Conservation (phyloP, 2,329 filamentous ascomycete species). For the Bipolaris bicolor region DNA sequence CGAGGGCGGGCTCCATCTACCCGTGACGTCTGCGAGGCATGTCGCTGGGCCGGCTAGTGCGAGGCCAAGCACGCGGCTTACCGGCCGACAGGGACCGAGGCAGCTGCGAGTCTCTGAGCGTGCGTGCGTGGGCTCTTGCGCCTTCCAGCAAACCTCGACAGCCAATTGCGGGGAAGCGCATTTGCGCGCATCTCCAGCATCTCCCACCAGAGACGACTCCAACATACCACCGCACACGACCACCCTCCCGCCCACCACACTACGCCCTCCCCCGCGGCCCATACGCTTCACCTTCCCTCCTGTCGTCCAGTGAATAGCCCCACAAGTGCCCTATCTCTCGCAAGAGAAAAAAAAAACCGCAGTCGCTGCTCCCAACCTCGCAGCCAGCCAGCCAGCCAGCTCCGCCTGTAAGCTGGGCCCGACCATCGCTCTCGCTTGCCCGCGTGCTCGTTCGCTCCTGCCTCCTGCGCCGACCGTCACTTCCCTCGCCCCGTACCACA, state of each 20-base stretch:
- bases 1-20: background rate
- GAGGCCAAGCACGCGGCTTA: constrained; percentile 16
- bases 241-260: no score
- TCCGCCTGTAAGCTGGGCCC: background rate
- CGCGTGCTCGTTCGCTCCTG: constrained; percentile 2
- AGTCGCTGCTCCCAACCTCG: background rate
- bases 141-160: constrained; percentile 28
- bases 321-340: constrained; percentile 3
- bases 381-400: background rate
- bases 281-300: constrained; percentile 10
- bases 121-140: constrained; percentile 3
- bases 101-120: constrained; percentile 5
- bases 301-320: constrained; percentile 5
- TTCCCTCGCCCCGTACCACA: constrained; percentile 11
- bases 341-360: no score
- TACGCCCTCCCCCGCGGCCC: constrained; percentile 1
- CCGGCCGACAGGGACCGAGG: constrained; percentile 26
- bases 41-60: background rate
- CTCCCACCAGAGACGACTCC: background rate
- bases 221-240: constrained; percentile 12
- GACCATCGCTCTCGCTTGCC: background rate
- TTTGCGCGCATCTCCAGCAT: constrained; percentile 25
- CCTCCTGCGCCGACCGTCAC: constrained; percentile 10
- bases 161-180: constrained; percentile 39
- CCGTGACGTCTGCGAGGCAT: constrained; percentile 10